Conservation (phyloP, 257 asterid genomes). For the Solanum tarapatanum region DNA sequence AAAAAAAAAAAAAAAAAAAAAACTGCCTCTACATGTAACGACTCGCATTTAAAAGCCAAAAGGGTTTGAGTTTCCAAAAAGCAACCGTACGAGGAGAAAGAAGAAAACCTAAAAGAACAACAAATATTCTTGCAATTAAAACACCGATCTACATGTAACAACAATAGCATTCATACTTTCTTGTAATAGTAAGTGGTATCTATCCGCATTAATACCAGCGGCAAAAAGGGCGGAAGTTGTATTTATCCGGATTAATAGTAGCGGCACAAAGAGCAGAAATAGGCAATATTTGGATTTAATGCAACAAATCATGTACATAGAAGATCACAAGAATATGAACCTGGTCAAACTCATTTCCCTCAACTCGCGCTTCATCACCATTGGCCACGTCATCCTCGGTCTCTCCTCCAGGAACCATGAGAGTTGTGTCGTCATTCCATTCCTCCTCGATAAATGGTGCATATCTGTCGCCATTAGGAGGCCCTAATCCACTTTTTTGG, state of each 20-base stretch:
- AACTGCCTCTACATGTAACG: background rate
- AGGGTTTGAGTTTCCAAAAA: background rate
- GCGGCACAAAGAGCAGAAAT: background rate
- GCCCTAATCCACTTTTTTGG: constrained; percentile 95
- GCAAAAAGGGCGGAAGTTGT: background rate
- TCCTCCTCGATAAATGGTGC: constrained; percentile 97
- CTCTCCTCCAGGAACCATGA: constrained; percentile 59
- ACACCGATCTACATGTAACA: background rate
- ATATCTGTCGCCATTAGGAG: constrained; percentile 85
- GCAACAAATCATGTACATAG: background rate
- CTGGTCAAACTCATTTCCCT: constrained; percentile 48
- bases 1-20: too few relatives aligned
- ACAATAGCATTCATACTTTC: background rate
- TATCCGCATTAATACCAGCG: background rate
- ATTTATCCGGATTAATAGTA: background rate
- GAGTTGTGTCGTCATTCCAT: constrained; percentile 63
- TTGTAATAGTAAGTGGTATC: background rate
- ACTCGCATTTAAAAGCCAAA: background rate
- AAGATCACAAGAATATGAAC: constrained; percentile 18
- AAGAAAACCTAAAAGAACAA: background rate
- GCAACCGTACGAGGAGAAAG: background rate
- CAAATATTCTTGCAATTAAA: background rate
- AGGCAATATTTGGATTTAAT: background rate
- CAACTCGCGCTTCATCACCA: constrained; percentile 56
- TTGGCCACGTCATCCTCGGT: constrained; percentile 61